phyloP scores from a whole-genome alignment of 2,329 filamentous ascomycete species.

The Penicillium italicum region DNA sequence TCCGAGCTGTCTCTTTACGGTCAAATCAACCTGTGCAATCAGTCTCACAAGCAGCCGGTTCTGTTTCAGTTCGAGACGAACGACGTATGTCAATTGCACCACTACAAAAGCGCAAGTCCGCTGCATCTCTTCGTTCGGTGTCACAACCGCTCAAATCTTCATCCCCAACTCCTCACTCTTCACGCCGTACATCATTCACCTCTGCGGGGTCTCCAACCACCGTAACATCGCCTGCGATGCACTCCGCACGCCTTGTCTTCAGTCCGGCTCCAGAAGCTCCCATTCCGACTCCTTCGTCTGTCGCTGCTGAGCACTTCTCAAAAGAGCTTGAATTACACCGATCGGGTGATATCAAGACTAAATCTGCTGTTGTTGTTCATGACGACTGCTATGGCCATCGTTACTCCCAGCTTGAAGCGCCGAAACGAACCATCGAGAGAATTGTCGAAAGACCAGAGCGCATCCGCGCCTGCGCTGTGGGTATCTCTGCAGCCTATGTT shows the following conservation, averaged over 20 bases:
- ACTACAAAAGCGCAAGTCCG: constrained; percentile 40
- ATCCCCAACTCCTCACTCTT: constrained; percentile 32
- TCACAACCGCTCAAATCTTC: constrained; percentile 26
- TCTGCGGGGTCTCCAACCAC: constrained; percentile 26
- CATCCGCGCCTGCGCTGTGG: constrained; percentile 76
- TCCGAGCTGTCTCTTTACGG: neutral
- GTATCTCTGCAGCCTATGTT: constrained; percentile 83
- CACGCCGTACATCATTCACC: constrained; percentile 36
- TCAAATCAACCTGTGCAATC: constrained; percentile 11
- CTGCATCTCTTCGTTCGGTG: constrained; percentile 37
- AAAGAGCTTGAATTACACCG: constrained; percentile 66
- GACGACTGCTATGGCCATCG: constrained; percentile 95
- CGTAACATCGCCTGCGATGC: constrained; percentile 25
- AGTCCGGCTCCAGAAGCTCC: constrained; percentile 22
- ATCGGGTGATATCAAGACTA: constrained; percentile 39
- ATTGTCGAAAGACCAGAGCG: constrained; percentile 94
- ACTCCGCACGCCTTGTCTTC: constrained; percentile 25
- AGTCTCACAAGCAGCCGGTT: constrained; percentile 19
- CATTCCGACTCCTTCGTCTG: constrained; percentile 48
- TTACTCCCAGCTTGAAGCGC: constrained; percentile 75
- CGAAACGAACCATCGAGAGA: constrained; percentile 63
- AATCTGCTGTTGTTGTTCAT: constrained; percentile 81
- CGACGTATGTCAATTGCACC: constrained; percentile 33
- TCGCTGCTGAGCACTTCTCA: constrained; percentile 67
- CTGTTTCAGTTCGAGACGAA: constrained; percentile 37